Evolutionary conservation across 2,329 filamentous ascomycete species (phyloP).

Genomic region (Ascosphaera aggregata): DNA sequence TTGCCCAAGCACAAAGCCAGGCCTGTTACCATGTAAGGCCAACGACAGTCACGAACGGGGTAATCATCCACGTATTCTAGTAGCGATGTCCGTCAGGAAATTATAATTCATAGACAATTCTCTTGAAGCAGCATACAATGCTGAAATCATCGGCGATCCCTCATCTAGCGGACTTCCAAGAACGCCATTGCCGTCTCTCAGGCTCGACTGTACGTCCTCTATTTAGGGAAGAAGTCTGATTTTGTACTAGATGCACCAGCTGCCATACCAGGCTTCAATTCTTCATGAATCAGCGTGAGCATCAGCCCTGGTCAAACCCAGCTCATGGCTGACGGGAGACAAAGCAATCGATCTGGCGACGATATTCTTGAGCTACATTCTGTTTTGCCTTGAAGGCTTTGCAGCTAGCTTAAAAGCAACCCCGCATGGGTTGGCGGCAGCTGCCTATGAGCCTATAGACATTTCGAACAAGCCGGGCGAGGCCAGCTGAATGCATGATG

Average conservation of each 20-base stretch:
- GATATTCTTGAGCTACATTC: not conserved
- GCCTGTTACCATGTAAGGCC: constrained; percentile 84
- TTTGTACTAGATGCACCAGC: constrained; percentile 1
- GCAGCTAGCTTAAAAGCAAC: too few relatives aligned
- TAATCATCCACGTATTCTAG: constrained; percentile 86
- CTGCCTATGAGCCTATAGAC: too few relatives aligned
- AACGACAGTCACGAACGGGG: constrained; percentile 52
- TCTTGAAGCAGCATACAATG: constrained; percentile 26
- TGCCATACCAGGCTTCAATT: constrained; percentile 40
- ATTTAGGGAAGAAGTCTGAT: constrained; percentile 4
- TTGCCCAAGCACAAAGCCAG: constrained; percentile 71
- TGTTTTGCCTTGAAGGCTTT: not conserved
- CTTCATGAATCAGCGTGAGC: constrained; percentile 69
- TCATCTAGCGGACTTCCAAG: constrained; percentile 75
- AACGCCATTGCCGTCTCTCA: constrained; percentile 56
- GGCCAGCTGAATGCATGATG: too few relatives aligned
- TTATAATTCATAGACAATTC: not conserved
- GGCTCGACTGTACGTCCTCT: constrained; percentile 39
- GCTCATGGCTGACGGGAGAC: constrained; percentile 50
- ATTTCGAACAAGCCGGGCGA: too few relatives aligned
- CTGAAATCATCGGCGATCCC: constrained; percentile 75
- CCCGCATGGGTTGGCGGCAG: too few relatives aligned
- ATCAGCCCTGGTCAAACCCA: constrained; percentile 55
- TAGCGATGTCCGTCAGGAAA: not conserved
- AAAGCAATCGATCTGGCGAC: constrained; percentile 18